phyloP scores from a whole-genome alignment of 1,284 basidiomycete species.

The Cutaneotrichosporon sp. region DNA sequence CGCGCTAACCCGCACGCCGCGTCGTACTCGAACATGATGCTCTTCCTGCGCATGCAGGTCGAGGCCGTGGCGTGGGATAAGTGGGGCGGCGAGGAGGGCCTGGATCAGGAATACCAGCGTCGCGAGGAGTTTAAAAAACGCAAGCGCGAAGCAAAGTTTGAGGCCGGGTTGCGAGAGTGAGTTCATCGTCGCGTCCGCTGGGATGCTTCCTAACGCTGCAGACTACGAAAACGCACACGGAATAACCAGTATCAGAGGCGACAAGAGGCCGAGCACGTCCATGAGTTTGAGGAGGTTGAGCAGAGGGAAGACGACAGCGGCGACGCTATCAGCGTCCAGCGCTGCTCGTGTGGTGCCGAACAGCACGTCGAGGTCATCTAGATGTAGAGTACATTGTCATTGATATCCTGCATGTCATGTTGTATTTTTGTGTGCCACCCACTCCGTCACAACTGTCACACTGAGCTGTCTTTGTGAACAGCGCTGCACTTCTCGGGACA shows the following conservation, averaged over 20 bases:
- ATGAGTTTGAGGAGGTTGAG: slow-evolving; percentile 65
- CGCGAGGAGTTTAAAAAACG: slow-evolving; percentile 78
- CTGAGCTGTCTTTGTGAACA: no score
- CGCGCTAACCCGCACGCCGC: slow-evolving; percentile 96
- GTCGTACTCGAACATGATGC: slow-evolving; percentile 99
- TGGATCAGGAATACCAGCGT: slow-evolving; percentile 82
- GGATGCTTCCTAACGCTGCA: slow-evolving; percentile 9
- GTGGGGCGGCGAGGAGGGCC: slow-evolving; percentile 87
- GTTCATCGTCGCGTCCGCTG: slow-evolving; percentile 19
- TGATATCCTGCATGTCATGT: background rate
- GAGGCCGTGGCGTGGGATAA: slow-evolving; percentile 97
- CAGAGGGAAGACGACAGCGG: slow-evolving; percentile 52
- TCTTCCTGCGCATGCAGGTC: slow-evolving; percentile 89
- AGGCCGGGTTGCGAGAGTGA: slow-evolving; percentile 68
- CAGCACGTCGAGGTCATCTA: slow-evolving; percentile 77
- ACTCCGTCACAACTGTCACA: no score
- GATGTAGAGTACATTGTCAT: background rate
- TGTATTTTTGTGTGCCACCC: background rate
- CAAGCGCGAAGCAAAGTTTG: slow-evolving; percentile 89
- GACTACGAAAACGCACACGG: slow-evolving; percentile 70
- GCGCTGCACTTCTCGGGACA: no score
- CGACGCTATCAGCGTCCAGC: slow-evolving; percentile 51
- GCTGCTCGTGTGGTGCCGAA: slow-evolving; percentile 82
- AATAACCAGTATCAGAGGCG: slow-evolving; percentile 84
- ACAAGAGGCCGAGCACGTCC: slow-evolving; percentile 79